Conservation (phyloP, 2,329 filamentous ascomycete genomes). For the Aspergillus flavus region DNA sequence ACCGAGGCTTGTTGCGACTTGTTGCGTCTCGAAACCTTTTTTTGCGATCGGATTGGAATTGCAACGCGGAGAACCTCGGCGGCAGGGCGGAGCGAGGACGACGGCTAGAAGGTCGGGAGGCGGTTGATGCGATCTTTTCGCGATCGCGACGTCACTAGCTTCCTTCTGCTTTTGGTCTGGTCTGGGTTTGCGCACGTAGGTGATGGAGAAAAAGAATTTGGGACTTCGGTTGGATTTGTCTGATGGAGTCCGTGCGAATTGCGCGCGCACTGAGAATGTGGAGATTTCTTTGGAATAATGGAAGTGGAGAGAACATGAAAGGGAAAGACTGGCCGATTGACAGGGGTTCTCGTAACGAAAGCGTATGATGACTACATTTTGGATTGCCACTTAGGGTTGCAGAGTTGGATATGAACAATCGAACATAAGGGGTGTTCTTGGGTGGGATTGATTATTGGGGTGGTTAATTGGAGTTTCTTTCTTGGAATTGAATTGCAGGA, state of each 20-base stretch:
- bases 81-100: not conserved
- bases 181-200: not conserved
- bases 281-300: not conserved
- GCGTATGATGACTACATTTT: not conserved
- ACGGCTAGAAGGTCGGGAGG: not conserved
- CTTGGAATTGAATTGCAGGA: not conserved
- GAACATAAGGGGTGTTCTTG: not conserved
- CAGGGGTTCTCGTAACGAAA: not conserved
- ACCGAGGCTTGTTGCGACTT: not conserved
- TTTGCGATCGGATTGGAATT: not conserved
- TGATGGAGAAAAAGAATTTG: not conserved
- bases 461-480: not conserved
- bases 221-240: not conserved
- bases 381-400: not conserved
- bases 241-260: not conserved
- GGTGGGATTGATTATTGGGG: not conserved
- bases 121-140: not conserved
- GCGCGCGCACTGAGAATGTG: not conserved
- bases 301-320: not conserved
- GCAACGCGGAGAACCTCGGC: not conserved
- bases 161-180: not conserved
- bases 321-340: not conserved
- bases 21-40: not conserved
- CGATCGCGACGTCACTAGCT: not conserved
- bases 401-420: not conserved